Conservation (phyloP, 1,139 yeast genomes). For the Blastobotrys elegans region DNA sequence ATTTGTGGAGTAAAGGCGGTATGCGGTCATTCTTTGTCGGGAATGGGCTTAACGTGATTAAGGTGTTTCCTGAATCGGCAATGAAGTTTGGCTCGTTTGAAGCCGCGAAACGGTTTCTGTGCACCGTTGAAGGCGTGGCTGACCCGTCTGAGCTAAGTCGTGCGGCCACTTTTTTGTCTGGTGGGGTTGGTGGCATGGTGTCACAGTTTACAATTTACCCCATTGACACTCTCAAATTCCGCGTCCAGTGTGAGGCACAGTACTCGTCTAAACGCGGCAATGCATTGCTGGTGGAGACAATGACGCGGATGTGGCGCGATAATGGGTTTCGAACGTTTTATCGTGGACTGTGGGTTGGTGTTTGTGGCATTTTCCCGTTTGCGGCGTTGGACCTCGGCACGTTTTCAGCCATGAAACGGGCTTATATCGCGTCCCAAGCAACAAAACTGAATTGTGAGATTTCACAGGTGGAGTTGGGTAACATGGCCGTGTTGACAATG, state of each 20-base stretch:
- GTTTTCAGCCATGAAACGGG: constrained; percentile 76
- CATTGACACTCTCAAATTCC: constrained; percentile 87
- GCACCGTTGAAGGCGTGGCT: constrained; percentile 70
- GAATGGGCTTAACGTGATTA: constrained; percentile 86
- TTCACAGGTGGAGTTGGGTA: constrained; percentile 71
- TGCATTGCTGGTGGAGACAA: constrained; percentile 57
- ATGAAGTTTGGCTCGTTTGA: constrained; percentile 97
- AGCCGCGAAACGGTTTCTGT: constrained; percentile 69
- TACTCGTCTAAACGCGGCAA: constrained; percentile 47
- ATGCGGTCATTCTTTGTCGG: constrained; percentile 85
- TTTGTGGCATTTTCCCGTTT: constrained; percentile 92
- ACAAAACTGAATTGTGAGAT: constrained; percentile 43
- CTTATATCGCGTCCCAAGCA: constrained; percentile 66
- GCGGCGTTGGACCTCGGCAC: constrained; percentile 96
- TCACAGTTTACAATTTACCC: constrained; percentile 94
- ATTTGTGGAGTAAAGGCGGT: constrained; percentile 88
- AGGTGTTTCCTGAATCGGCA: constrained; percentile 96
- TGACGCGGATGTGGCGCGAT: constrained; percentile 67
- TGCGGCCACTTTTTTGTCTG: constrained; percentile 78
- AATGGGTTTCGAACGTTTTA: constrained; percentile 80
- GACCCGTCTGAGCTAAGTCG: constrained; percentile 72
- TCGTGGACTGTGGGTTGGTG: constrained; percentile 82
- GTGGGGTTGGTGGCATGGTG: constrained; percentile 93
- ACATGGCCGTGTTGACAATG: constrained; percentile 72
- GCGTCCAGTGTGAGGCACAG: constrained; percentile 39